Percentiles rank a stretch among this genome's conserved stretches.
Evolutionary conservation across 2,329 filamentous ascomycete genomes (phyloP).

Genomic region (Ophiognomonia clavigignenti-juglandacearum): DNA sequence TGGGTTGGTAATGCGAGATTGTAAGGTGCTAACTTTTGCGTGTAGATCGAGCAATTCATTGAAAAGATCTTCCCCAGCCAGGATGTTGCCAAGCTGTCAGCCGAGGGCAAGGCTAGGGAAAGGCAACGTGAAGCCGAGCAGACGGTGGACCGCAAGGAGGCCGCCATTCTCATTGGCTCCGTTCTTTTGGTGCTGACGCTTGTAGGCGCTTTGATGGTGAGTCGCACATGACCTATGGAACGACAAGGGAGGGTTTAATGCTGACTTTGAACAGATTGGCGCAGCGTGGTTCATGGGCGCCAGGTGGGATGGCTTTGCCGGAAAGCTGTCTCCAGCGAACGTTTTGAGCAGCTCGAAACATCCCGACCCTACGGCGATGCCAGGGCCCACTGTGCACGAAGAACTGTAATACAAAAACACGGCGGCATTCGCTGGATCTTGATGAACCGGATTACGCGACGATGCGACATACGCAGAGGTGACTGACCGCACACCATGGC

Average conservation of each 20-base stretch:
- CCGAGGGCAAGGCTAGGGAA: conserved; percentile 31
- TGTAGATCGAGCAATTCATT: conserved; percentile 88
- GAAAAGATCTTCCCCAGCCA: conserved; percentile 88
- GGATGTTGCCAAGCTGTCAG: conserved; percentile 56
- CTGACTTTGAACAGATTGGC: conserved; percentile 58
- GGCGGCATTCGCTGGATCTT: not conserved
- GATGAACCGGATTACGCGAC: conserved; percentile 13
- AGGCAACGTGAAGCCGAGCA: conserved; percentile 29
- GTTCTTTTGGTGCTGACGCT: conserved; percentile 65
- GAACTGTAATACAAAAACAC: conserved; percentile 24
- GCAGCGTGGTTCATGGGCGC: conserved; percentile 77
- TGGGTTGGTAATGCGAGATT: too few relatives aligned
- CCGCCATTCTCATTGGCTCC: conserved; percentile 59
- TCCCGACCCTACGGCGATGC: conserved; percentile 18
- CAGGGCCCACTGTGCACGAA: conserved; percentile 20
- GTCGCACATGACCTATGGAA: conserved; percentile 25
- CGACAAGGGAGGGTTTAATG: not conserved
- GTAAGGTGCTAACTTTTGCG: conserved; percentile 5
- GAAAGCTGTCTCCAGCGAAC: conserved; percentile 37
- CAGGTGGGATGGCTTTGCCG: conserved; percentile 67
- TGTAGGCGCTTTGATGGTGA: conserved; percentile 76
- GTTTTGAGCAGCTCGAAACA: conserved; percentile 8
- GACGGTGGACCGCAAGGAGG: conserved; percentile 49
- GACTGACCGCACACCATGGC: not conserved
- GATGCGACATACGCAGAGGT: conserved; percentile 6